Evolutionary conservation across 345 rosid species (phyloP).

Genomic region (Murraya paniculata): DNA sequence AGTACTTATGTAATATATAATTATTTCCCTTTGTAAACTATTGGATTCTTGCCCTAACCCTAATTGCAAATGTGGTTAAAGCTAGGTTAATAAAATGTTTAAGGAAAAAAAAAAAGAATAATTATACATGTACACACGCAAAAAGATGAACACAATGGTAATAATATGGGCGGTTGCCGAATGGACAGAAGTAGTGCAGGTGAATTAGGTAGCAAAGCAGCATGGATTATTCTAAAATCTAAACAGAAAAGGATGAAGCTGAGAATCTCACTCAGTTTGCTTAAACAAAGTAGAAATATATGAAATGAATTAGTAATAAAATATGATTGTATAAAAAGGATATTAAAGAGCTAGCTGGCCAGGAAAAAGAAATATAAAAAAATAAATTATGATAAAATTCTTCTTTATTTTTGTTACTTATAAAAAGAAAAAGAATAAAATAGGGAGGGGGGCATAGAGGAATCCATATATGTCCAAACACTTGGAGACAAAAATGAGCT

Average conservation of each 20-base stretch:
- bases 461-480: constrained; percentile 73
- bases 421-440: constrained; percentile 18
- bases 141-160: background rate
- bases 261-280: constrained; percentile 38
- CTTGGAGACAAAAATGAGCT: constrained; percentile 58
- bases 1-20: no score
- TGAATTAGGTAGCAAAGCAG: constrained; percentile 37
- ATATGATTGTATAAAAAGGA: background rate
- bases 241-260: constrained; percentile 28
- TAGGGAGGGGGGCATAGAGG: constrained; percentile 35
- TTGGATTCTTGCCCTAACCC: background rate
- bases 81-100: background rate
- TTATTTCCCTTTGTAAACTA: background rate
- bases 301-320: background rate
- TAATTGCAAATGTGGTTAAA: background rate
- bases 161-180: constrained; percentile 15
- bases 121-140: background rate
- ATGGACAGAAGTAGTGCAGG: constrained; percentile 34
- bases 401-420: constrained; percentile 4
- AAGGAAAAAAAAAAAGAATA: background rate
- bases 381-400: constrained; percentile 3
- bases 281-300: background rate
- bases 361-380: background rate
- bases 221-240: constrained; percentile 35
- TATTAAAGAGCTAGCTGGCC: no score